Conservation (phyloP, 306 rosid species). For the Trifolium subterraneum region DNA sequence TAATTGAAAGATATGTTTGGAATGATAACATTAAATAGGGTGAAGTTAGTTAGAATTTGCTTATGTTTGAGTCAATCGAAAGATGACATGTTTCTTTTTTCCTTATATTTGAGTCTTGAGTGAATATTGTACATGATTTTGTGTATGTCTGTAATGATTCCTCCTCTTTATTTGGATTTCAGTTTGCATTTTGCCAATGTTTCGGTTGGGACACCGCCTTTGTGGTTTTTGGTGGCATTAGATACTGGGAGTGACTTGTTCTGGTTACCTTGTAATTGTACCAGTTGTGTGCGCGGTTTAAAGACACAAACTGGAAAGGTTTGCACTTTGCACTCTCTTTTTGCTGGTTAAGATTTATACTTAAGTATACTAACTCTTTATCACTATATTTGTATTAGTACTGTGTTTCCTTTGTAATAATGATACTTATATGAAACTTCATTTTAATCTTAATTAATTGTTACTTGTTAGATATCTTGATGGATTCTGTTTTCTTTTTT, state of each 20-base stretch:
- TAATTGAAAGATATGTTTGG: not conserved
- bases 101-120: not conserved
- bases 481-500: slow-evolving; percentile 18
- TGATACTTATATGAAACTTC: slow-evolving; percentile 11
- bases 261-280: slow-evolving; percentile 96
- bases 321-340: slow-evolving; percentile 28
- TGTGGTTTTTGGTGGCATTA: slow-evolving; percentile 79
- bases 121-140: not conserved
- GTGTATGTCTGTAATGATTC: not conserved
- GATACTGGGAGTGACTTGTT: slow-evolving; percentile 92
- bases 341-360: slow-evolving; percentile 17
- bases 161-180: slow-evolving; percentile 40
- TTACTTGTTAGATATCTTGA: slow-evolving; percentile 5
- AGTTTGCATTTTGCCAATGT: slow-evolving; percentile 88
- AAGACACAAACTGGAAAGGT: slow-evolving; percentile 46
- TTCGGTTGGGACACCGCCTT: slow-evolving; percentile 76
- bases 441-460: slow-evolving; percentile 12
- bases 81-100: not conserved
- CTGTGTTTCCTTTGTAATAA: not conserved
- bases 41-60: not conserved
- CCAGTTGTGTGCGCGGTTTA: slow-evolving; percentile 50
- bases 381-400: slow-evolving; percentile 4
- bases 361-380: not conserved
- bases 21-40: not conserved
- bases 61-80: not conserved